A percentile compares a stretch with the other conserved stretches of the same genome.
Evolutionary conservation across 257 asterid species (phyloP).

Genomic region (Buddleja alternifolia): DNA sequence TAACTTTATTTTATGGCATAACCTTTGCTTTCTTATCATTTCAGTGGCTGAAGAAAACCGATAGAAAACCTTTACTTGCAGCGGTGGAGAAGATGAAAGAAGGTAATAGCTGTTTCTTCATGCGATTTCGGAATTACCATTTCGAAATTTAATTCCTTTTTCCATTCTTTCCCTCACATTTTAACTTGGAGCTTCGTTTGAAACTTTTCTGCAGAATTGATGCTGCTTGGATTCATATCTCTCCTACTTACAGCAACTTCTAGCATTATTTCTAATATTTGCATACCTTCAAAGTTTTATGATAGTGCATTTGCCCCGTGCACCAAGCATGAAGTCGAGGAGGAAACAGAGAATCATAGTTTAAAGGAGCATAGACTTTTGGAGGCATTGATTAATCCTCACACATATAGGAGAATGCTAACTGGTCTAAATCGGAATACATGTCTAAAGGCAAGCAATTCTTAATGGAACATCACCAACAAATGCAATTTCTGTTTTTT

Average conservation of each 20-base stretch:
- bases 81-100: slow-evolving; percentile 88
- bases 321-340: slow-evolving; percentile 56
- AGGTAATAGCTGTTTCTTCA: slow-evolving; percentile 36
- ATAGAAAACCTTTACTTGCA: slow-evolving; percentile 85
- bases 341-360: slow-evolving; percentile 45
- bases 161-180: slow-evolving; percentile 2
- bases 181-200: slow-evolving; percentile 23
- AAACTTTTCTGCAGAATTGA: slow-evolving; percentile 66
- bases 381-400: slow-evolving; percentile 49
- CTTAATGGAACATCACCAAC: slow-evolving; percentile 10
- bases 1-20: not conserved
- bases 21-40: slow-evolving; percentile 26
- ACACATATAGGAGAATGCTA: slow-evolving; percentile 58
- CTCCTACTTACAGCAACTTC: slow-evolving; percentile 94
- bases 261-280: slow-evolving; percentile 80
- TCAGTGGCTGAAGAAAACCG: slow-evolving; percentile 90
- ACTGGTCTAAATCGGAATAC: slow-evolving; percentile 61
- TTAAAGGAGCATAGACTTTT: slow-evolving; percentile 62
- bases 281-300: slow-evolving; percentile 85
- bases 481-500: slow-evolving; percentile 4
- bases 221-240: slow-evolving; percentile 99
- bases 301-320: slow-evolving; percentile 83
- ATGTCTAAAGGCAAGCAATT: slow-evolving; percentile 68
- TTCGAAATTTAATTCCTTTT: no score
- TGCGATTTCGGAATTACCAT: not conserved